Base-by-base conservation (phyloP, 805 yeast species). In the Zygosaccharomyces gambellarensis region DNA sequence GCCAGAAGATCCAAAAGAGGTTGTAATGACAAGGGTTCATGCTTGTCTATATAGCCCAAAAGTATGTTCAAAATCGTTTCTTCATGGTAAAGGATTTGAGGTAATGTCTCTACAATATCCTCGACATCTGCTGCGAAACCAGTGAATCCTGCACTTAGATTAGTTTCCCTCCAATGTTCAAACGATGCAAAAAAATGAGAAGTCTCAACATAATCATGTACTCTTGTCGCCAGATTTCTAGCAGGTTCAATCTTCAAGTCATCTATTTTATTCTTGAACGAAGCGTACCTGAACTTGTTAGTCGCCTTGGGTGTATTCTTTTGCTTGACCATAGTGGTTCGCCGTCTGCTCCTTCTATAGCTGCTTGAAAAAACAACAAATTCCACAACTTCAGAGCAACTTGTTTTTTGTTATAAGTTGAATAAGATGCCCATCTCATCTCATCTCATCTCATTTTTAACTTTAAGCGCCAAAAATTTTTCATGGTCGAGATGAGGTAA, bases 81-180 rank as follows among this genome's bases (percentile, higher is more conserved):
- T 61, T 86, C 83, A 66, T 90, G 89, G 61, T 83, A 82, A 27
- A 94, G 54, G 8, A 94, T 72, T 67, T 87, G 94, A 0, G 98
- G 92, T 40, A 94, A 71, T 7, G 95, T 82, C 61, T 83, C 85
- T 10, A 79, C 73, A 11, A 77, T 56, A 1, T 75, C 72, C 51
- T 79, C 80, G 0, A 85, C 77, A 40, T 75, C 74, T 5, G 77
- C 77, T 3, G 77, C 71, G 57, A 90, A 85, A 2, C 76, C 80
- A 1, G 83, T 77, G 61, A 88, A 94, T 40, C 75, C 74, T 4
- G 81, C 82, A 36, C 96, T 83, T 48, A 87, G 69, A 64, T 90
- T 92, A 49, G 87, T 80, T 62, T 94, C 98, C 50, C 74, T 78
- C 97, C 98, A 92, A 57, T 87, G 89, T 42, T 85, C 84, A 52